A percentile compares a stretch with the other conserved stretches of the same genome.
Evolutionary conservation across 495 filamentous ascomycete genomes (phyloP).

Genomic region (Umbilicaria muhlenbergii): DNA sequence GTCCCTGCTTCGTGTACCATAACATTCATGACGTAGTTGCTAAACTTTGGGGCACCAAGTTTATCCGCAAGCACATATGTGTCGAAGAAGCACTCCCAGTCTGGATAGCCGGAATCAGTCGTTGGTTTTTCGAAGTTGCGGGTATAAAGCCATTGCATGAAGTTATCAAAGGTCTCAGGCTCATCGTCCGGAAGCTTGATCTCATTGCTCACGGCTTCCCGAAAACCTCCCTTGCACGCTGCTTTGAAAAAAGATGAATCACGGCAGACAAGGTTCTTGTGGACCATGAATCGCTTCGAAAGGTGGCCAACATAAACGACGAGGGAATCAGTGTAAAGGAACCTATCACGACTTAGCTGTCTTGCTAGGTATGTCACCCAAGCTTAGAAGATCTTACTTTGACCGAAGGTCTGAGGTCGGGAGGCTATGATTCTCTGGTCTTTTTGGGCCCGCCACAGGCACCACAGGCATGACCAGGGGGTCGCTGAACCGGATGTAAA

Average conservation of each 20-base stretch:
- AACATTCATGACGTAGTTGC: not conserved
- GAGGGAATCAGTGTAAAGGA: too few relatives aligned
- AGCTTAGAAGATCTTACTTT: too few relatives aligned
- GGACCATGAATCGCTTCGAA: too few relatives aligned
- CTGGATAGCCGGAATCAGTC: not conserved
- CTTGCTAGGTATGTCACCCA: too few relatives aligned
- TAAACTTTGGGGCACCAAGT: not conserved
- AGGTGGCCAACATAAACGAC: too few relatives aligned
- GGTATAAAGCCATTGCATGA: conserved; percentile 10
- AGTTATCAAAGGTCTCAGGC: conserved; percentile 1
- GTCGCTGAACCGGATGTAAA: too few relatives aligned
- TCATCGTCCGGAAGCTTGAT: conserved; percentile 10
- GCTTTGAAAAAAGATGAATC: not conserved
- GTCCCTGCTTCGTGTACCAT: not conserved
- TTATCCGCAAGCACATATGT: conserved; percentile 2
- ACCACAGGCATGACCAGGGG: too few relatives aligned
- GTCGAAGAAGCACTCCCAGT: not conserved
- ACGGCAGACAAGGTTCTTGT: too few relatives aligned
- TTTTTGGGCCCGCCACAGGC: too few relatives aligned
- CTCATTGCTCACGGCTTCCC: not conserved
- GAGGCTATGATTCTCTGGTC: too few relatives aligned
- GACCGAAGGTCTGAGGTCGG: too few relatives aligned
- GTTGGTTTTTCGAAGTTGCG: not conserved
- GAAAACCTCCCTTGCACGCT: not conserved
- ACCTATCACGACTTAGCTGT: too few relatives aligned